Conservation (phyloP, 768 basidiomycete genomes). For the Termitomyces sp. region DNA sequence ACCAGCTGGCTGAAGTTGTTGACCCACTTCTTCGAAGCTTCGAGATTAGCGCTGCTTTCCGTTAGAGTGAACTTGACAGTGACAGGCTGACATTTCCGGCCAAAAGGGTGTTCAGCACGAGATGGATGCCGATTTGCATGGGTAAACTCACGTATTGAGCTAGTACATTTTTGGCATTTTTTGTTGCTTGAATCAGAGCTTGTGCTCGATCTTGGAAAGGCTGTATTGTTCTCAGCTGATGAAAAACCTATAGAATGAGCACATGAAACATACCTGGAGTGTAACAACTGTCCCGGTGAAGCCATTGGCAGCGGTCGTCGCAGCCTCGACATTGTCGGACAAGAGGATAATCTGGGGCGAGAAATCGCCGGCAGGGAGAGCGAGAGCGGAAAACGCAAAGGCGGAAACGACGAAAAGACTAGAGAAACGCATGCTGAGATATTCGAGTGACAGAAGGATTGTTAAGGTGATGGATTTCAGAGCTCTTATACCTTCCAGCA, state of each 20-base stretch:
- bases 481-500: background rate
- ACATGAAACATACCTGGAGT: background rate
- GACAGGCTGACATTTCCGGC: background rate
- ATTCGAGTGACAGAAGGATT: background rate
- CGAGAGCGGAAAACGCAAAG: background rate
- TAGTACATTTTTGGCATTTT: rapidly evolving
- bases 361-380: background rate
- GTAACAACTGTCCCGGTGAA: background rate
- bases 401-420: background rate
- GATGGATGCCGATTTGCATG: background rate
- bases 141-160: background rate
- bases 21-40: background rate
- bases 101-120: background rate
- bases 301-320: background rate
- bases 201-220: background rate
- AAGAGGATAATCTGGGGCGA: background rate
- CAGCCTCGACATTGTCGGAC: background rate
- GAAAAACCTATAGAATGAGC: no score
- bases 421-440: conserved; percentile 1
- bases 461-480: no score
- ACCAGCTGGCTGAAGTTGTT: background rate
- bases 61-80: background rate
- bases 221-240: background rate
- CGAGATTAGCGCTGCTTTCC: background rate
- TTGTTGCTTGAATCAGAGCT: rapidly evolving